Base-by-base conservation (phyloP, 2,329 filamentous ascomycete genomes). In the Arthrobotrys pseudoclavata region DNA sequence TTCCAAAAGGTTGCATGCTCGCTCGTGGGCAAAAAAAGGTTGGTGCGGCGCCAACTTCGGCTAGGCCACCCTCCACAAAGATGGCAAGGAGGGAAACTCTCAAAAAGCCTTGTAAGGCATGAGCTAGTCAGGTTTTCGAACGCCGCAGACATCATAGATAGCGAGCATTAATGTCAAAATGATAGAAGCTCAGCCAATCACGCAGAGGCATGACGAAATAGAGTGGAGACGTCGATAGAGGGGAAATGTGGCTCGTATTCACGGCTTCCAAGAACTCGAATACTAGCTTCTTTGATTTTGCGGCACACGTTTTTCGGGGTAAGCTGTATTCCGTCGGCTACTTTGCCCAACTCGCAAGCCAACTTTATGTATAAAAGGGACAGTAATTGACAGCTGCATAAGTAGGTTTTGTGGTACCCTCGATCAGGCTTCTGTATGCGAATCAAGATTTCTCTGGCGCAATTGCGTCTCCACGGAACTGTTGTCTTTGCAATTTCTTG, bases 71-170 rank as follows among this genome's bases (percentile, higher is more conserved):
- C 64, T 76, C 64, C 66, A 70, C 69, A 60, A 60, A 45, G 60
- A 69, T 12, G 37, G 45, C 64, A 64, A 64, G 72, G 64, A 76
- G 47, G 61, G 52, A 55, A 74, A 45, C 47, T 26, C 53, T 45
- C 55, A 47, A 57, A 68, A 70, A 76, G 72, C 72, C 72, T 69
- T 76, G 72, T 76, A 76, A 76, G 72, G 72, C 72, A 66, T 31
- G 42, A 60, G 60, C 72, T 76, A 70, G 66, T 69, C 52, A 37
- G 60, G 57, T 57, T 63, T 69, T 10, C 20, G 20, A 66, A 66
- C 60, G 64, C 72, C 66, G 72, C 72, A 63, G 60, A 70, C 60
- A 76, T 69, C 64, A 69, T 76, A 57, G 66, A 70, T 76, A 64
- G 52, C 64, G 42, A n/a, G 42, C 42, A 34, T 76, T 57, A 57